Percentiles rank a stretch among this genome's conserved stretches.
phyloP scores from a whole-genome alignment of 2,329 filamentous ascomycete genomes.

The Talaromyces piceae region DNA sequence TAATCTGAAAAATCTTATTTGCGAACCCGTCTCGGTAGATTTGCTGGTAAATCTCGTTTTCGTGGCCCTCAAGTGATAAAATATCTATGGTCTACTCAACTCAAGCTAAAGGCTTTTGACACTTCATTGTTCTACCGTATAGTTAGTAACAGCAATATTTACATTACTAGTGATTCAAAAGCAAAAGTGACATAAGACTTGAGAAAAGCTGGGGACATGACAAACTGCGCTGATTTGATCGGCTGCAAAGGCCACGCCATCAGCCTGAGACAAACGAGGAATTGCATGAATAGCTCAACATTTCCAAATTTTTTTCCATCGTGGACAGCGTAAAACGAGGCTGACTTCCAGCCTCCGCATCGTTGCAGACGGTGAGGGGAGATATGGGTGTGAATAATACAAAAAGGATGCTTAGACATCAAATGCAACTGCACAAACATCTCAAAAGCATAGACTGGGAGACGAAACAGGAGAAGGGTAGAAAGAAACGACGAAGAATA shows the following conservation, averaged over 20 bases:
- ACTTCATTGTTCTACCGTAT: background rate
- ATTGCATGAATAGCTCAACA: slow-evolving; percentile 8
- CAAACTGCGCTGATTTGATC: background rate
- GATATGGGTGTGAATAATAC: slow-evolving; percentile 9
- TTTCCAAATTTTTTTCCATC: background rate
- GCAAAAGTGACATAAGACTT: background rate
- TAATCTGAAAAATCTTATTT: background rate
- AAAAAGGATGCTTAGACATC: slow-evolving; percentile 1
- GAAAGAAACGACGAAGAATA: slow-evolving; percentile 3
- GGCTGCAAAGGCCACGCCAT: background rate
- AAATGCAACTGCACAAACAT: slow-evolving; percentile 6
- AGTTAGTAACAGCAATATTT: background rate
- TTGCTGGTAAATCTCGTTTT: background rate
- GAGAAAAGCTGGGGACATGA: background rate
- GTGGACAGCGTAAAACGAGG: background rate
- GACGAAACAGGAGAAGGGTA: slow-evolving; percentile 9
- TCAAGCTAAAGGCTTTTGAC: no score
- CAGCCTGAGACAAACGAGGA: background rate
- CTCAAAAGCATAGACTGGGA: slow-evolving; percentile 7
- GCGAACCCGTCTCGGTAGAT: background rate
- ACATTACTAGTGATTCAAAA: background rate
- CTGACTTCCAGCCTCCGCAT: slow-evolving; percentile 6
- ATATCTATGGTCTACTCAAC: no score
- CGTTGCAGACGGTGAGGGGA: slow-evolving; percentile 8
- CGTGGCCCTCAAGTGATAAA: no score